Percentiles rank a stretch among this genome's conserved stretches.
These are phyloP conservation scores for Onygenales sp. DNA, from an alignment of 2,329 filamentous ascomycete genomes.

Conservation along the genomic window DNA sequence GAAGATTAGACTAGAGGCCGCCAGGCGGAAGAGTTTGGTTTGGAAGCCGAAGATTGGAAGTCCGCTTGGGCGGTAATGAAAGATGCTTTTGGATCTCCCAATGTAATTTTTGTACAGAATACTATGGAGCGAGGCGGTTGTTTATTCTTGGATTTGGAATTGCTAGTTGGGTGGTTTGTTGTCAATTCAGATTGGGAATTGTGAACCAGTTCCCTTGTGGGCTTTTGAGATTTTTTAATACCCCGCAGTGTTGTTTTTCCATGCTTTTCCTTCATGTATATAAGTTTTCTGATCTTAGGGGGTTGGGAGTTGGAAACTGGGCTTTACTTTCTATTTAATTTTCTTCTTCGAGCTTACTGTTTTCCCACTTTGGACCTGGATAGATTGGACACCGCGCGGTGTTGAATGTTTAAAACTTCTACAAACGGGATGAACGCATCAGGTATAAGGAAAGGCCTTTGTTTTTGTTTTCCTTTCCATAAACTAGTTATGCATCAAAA, in stretches of 20 bases:
- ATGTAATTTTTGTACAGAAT: constrained; percentile 1
- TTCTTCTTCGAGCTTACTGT: too few species aligned
- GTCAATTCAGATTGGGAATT: constrained; percentile 7
- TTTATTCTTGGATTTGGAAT: constrained; percentile 3
- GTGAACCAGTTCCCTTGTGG: background rate
- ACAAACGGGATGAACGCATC: too few species aligned
- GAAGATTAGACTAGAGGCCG: constrained; percentile 57
- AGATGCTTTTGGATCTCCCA: constrained; percentile 1
- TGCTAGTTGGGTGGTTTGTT: constrained; percentile 9
- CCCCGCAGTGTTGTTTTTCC: constrained; percentile 1
- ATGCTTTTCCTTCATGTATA: background rate
- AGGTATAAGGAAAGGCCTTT: too few species aligned
- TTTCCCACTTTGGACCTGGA: too few species aligned
- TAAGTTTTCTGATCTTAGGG: background rate
- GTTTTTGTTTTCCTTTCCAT: background rate
- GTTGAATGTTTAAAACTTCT: too few species aligned
- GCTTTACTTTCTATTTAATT: background rate
- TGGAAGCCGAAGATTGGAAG: constrained; percentile 68
- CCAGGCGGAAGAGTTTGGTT: constrained; percentile 66
- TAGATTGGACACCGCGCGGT: too few species aligned
- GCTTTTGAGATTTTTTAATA: background rate
- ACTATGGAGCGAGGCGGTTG: background rate
- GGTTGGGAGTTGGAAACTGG: background rate
- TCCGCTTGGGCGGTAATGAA: constrained; percentile 47
- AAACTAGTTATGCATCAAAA: background rate